Conservation (phyloP, 78 protist species). For the Polysphondylium violaceum region DNA sequence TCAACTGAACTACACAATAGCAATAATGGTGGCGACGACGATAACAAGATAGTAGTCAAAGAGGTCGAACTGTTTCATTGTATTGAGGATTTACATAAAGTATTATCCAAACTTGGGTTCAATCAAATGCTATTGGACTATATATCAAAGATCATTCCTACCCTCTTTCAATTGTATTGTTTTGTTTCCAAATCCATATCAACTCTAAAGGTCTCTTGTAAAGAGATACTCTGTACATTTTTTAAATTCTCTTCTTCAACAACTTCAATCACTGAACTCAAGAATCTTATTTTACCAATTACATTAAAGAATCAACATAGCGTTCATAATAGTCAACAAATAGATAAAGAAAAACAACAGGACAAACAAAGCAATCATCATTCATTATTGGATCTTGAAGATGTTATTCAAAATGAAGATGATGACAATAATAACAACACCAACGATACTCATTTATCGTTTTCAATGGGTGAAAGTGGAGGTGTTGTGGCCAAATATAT, state of each 20-base stretch:
- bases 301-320: background rate
- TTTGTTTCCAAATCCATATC: slow-evolving; percentile 74
- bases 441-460: slow-evolving; percentile 19
- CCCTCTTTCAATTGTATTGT: slow-evolving; percentile 57
- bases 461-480: slow-evolving; percentile 73
- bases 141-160: slow-evolving; percentile 50
- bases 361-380: background rate
- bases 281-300: slow-evolving; percentile 42
- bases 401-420: slow-evolving; percentile 11
- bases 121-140: slow-evolving; percentile 36
- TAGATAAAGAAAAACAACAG: background rate
- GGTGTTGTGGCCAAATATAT: slow-evolving; percentile 67
- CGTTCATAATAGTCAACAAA: background rate
- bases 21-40: background rate
- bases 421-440: background rate
- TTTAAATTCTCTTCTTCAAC: slow-evolving; percentile 68
- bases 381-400: slow-evolving; percentile 62
- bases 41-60: slow-evolving; percentile 17
- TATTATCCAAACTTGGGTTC: slow-evolving; percentile 28
- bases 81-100: slow-evolving; percentile 68
- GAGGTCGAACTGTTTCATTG: slow-evolving; percentile 62
- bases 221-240: slow-evolving; percentile 56
- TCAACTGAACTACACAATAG: background rate
- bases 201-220: slow-evolving; percentile 62
- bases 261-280: slow-evolving; percentile 26